Conservation (phyloP, 768 basidiomycete genomes). For the Amanita exitialis region DNA sequence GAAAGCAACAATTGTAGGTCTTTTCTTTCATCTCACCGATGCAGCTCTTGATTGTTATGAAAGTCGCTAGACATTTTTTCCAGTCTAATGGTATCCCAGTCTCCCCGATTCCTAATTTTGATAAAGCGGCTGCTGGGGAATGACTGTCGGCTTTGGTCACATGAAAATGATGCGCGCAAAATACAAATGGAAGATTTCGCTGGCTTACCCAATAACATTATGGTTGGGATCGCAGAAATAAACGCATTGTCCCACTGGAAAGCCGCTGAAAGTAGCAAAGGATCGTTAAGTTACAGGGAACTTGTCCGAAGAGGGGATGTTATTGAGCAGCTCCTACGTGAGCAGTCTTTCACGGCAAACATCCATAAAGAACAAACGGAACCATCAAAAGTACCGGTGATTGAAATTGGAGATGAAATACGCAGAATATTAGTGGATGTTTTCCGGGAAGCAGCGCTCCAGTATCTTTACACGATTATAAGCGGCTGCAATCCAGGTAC, state of each 20-base stretch:
- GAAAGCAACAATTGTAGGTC: constrained; percentile 65
- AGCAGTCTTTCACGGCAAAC: constrained; percentile 23
- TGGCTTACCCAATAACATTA: constrained; percentile 71
- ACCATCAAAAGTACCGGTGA: constrained; percentile 17
- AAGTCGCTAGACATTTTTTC: constrained; percentile 78
- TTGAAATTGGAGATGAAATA: constrained; percentile 31
- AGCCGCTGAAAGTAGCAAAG: constrained; percentile 47
- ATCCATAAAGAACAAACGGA: constrained; percentile 22
- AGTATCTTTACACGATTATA: constrained; percentile 64
- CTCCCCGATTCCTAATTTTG: constrained; percentile 56
- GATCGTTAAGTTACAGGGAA: constrained; percentile 63
- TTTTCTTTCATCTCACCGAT: neutral
- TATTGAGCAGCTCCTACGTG: constrained; percentile 57
- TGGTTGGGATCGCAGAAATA: constrained; percentile 68
- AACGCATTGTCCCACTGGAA: constrained; percentile 75
- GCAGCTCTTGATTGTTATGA: constrained; percentile 11
- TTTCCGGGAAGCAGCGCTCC: constrained; percentile 53
- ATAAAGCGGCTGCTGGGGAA: constrained; percentile 59
- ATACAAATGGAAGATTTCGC: constrained; percentile 59
- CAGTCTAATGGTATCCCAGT: constrained; percentile 46
- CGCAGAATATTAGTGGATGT: constrained; percentile 40
- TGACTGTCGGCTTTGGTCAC: constrained; percentile 34
- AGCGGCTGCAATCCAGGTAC: constrained; percentile 63
- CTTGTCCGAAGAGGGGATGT: constrained; percentile 63
- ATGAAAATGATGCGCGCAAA: constrained; percentile 24